A percentile compares a stretch with the other conserved stretches of the same genome.
Conservation (phyloP, 2,329 filamentous ascomycete genomes). For the Colletotrichum aenigma region DNA sequence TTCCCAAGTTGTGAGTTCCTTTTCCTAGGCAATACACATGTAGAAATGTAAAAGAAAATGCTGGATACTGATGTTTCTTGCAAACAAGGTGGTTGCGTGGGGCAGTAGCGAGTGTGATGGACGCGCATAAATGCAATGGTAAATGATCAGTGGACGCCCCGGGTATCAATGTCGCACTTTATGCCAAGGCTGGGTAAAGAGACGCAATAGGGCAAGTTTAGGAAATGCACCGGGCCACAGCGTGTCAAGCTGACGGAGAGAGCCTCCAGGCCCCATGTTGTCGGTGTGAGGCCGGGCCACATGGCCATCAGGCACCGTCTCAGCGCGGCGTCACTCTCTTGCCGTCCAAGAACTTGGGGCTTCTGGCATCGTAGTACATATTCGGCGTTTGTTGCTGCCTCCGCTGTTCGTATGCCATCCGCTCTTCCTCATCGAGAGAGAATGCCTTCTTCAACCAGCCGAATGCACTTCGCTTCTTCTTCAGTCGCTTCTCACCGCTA, state of each 20-base stretch:
- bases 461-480: constrained; percentile 72
- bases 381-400: constrained; percentile 49
- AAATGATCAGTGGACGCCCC: background rate
- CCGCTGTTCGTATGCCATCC: constrained; percentile 61
- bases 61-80: background rate
- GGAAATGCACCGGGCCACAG: background rate
- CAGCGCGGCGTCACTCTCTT: constrained; percentile 41
- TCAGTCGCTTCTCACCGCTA: constrained; percentile 47
- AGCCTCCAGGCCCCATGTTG: background rate
- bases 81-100: background rate
- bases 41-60: background rate
- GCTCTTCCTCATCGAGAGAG: constrained; percentile 67
- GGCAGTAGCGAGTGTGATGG: background rate
- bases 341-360: constrained; percentile 61
- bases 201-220: background rate
- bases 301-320: background rate
- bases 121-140: background rate
- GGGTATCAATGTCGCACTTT: constrained; percentile 11
- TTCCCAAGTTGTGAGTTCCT: background rate
- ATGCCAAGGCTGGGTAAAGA: background rate
- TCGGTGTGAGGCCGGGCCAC: no score
- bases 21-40: background rate
- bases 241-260: background rate
- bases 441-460: constrained; percentile 74
- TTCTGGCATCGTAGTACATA: constrained; percentile 54